These are phyloP conservation scores for Pseudopithomyces chartarum DNA, from an alignment of 2,329 filamentous ascomycete genomes.

Conservation along the genomic window DNA sequence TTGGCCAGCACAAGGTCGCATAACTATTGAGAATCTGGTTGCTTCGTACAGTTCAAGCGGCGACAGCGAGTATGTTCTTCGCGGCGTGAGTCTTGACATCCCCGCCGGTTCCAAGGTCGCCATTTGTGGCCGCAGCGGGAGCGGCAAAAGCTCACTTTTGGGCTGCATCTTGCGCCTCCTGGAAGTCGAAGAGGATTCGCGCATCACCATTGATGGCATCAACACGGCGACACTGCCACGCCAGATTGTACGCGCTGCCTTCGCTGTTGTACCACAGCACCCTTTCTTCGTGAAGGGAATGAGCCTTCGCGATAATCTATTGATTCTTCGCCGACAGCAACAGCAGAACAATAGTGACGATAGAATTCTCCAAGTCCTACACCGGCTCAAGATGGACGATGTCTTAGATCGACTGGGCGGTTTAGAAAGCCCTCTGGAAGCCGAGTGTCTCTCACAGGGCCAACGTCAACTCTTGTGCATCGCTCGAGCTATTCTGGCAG, in stretches of 20 bases:
- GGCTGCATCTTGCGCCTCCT: slow-evolving; percentile 52
- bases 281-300: slow-evolving; percentile 45
- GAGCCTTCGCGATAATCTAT: neutral
- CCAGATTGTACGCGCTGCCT: slow-evolving; percentile 45
- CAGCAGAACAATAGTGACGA: neutral
- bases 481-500: slow-evolving; percentile 6
- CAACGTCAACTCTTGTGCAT: slow-evolving; percentile 1
- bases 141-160: slow-evolving; percentile 44
- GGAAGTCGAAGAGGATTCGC: slow-evolving; percentile 29
- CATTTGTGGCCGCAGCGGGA: slow-evolving; percentile 57
- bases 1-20: slow-evolving; percentile 47
- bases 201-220: slow-evolving; percentile 51
- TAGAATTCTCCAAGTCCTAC: neutral
- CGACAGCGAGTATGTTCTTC: slow-evolving; percentile 35
- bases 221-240: slow-evolving; percentile 48
- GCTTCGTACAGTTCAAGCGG: slow-evolving; percentile 20
- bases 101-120: slow-evolving; percentile 50
- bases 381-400: neutral
- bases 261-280: slow-evolving; percentile 55
- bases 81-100: slow-evolving; percentile 50
- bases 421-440: slow-evolving; percentile 58
- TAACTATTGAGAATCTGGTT: slow-evolving; percentile 43
- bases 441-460: slow-evolving; percentile 52
- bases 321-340: too few species aligned
- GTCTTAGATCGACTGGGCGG: neutral